Evolutionary conservation across 257 asterid species (phyloP).

Genomic region (Datura wrightii): DNA sequence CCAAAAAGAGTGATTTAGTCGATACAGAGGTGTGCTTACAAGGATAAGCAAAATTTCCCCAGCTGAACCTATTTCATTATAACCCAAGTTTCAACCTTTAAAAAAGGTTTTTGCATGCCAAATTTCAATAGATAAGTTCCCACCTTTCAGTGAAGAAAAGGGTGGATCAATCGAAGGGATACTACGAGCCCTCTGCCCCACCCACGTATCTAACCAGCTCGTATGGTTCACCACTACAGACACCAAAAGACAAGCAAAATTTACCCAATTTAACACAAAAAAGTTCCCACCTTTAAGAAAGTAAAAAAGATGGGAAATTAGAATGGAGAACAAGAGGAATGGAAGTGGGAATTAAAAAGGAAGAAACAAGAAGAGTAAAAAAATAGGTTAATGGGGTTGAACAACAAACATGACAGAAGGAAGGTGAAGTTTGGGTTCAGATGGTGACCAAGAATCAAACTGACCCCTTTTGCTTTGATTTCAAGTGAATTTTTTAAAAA

Average conservation of each 20-base stretch:
- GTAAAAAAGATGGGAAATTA: background rate
- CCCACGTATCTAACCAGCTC: background rate
- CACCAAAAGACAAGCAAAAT: background rate
- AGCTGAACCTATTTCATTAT: no score
- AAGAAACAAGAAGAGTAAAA: slow-evolving; percentile 28
- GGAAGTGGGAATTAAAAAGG: slow-evolving; percentile 41
- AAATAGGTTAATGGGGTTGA: slow-evolving; percentile 47
- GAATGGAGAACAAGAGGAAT: slow-evolving; percentile 23
- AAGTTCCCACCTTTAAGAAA: background rate
- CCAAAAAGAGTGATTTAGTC: background rate
- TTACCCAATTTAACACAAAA: background rate
- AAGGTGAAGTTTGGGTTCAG: slow-evolving; percentile 56
- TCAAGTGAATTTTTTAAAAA: slow-evolving; percentile 49
- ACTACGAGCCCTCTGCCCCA: background rate
- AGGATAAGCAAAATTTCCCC: no score
- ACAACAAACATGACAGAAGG: slow-evolving; percentile 46
- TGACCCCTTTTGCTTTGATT: slow-evolving; percentile 54
- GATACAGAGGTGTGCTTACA: background rate
- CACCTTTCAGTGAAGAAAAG: background rate
- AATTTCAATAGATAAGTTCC: no score
- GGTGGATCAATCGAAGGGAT: background rate
- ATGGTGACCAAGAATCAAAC: slow-evolving; percentile 78
- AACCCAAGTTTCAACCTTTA: background rate
- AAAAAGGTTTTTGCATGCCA: background rate
- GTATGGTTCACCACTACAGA: background rate